A percentile compares a stretch with the other conserved stretches of the same genome.
phyloP scores from a whole-genome alignment of 768 basidiomycete species.

The Lactarius hatsudake region DNA sequence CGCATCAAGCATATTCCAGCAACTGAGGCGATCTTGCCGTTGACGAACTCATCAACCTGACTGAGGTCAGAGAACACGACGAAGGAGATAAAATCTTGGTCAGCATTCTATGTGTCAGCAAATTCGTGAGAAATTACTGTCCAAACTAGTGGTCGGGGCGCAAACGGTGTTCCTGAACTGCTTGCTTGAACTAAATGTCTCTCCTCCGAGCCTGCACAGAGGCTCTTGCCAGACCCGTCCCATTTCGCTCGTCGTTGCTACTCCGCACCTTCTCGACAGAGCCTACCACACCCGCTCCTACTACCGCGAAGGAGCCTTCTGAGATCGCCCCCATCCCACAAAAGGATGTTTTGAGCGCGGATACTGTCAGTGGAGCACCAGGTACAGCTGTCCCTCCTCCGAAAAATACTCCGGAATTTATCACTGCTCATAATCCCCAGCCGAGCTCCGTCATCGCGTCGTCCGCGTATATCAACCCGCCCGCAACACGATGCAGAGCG shows the following conservation, averaged over 20 bases:
- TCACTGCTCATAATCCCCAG: slow-evolving; percentile 38
- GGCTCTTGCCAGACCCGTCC: slow-evolving; percentile 28
- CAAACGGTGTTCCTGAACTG: background rate
- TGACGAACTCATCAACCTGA: too few species aligned
- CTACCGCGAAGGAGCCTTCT: slow-evolving; percentile 38
- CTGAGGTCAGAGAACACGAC: too few species aligned
- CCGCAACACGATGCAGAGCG: slow-evolving; percentile 94
- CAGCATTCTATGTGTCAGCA: too few species aligned
- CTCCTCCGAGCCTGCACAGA: slow-evolving; percentile 46
- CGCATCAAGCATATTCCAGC: too few species aligned
- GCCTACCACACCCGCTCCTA: slow-evolving; percentile 28
- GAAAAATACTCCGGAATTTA: background rate
- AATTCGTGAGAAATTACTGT: background rate
- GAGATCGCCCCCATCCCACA: slow-evolving; percentile 42
- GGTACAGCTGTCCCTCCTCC: slow-evolving; percentile 43
- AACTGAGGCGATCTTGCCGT: too few species aligned
- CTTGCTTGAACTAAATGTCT: slow-evolving; percentile 43
- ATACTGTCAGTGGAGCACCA: slow-evolving; percentile 84
- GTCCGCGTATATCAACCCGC: slow-evolving; percentile 94
- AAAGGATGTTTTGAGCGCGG: slow-evolving; percentile 69
- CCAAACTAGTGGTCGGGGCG: slow-evolving; percentile 2
- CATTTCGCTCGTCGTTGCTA: slow-evolving; percentile 22
- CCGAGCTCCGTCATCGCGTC: slow-evolving; percentile 77
- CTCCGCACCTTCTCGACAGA: slow-evolving; percentile 30
- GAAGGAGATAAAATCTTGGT: too few species aligned